Base-by-base conservation (phyloP, 495 filamentous ascomycete genomes). In the Neurospora terricola region DNA sequence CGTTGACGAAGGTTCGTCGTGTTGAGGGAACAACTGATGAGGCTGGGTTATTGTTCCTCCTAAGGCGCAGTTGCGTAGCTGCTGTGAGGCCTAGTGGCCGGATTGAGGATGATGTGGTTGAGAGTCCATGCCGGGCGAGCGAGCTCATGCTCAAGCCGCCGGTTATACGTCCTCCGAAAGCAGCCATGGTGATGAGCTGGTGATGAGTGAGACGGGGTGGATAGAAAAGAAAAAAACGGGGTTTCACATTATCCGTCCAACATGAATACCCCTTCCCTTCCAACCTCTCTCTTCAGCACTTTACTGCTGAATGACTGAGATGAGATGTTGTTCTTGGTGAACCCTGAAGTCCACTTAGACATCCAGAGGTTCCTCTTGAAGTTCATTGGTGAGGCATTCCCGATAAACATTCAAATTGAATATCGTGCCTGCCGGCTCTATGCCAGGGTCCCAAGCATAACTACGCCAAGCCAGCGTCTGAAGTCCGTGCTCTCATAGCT, bases 1-100 rank as follows among this genome's bases (percentile, higher is more conserved):
- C 77, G 43, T 86, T 85, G 72, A 90, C 73, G 54, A 69, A 45
- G 68, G 36, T 23, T 70, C 71, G 39, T 45, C 70, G 54, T 34
- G 5, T 7, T 34, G 54, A 66, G 2, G 54, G 54, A 5, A 66
- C 27, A 5, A 66, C 27, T 16, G 54, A 66, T 34, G 21, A 27
- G 48, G 5, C 23, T 14, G 48, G 45, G 38, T 40, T 40, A 30
- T 2, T 59, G 11, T 59, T 59, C 23, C 48, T 18, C 27, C 27
- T 34, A 6, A 18, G 14, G 34, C 12, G 54, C 1, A 66, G 14
- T 18, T 66, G 54, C 14, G 48, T 27, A 14, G 48, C 48, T 30
- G 54, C 14, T 66, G 54, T 34, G 14, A 66, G 3, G 1, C 54
- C 54, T 18, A 66, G 1, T 66, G 54, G 27, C 4, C 54, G 27